Conservation (phyloP, 352 stramenopile genomes). For the Globisporangium yorkense region DNA sequence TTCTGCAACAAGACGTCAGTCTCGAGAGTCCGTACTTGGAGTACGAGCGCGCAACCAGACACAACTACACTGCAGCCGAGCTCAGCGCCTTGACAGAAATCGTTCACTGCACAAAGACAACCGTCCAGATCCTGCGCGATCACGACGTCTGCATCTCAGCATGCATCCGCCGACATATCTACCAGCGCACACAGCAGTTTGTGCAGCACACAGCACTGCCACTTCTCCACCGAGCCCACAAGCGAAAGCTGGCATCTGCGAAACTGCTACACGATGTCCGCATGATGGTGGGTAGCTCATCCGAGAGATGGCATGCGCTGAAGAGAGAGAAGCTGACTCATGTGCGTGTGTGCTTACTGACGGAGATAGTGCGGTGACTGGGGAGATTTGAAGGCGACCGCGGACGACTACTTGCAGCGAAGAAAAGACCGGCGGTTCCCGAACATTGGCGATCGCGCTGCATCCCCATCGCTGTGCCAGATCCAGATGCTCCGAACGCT, state of each 20-base stretch:
- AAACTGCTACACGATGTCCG: slow-evolving; percentile 69
- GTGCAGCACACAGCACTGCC: slow-evolving; percentile 67
- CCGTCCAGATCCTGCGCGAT: slow-evolving; percentile 35
- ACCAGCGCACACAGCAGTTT: slow-evolving; percentile 64
- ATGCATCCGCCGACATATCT: slow-evolving; percentile 49
- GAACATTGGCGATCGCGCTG: slow-evolving; percentile 21
- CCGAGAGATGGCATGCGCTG: neutral
- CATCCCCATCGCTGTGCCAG: slow-evolving; percentile 29
- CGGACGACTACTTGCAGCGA: slow-evolving; percentile 47
- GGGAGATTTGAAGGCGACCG: slow-evolving; percentile 28
- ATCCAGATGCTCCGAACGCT: slow-evolving; percentile 49
- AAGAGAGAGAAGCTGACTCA: neutral
- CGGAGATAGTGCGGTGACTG: slow-evolving; percentile 47
- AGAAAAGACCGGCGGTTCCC: slow-evolving; percentile 39
- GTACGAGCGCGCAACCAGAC: slow-evolving; percentile 66
- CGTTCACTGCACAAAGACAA: slow-evolving; percentile 64
- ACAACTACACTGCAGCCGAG: slow-evolving; percentile 70
- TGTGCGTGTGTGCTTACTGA: no score
- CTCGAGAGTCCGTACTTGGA: slow-evolving; percentile 35
- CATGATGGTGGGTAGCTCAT: slow-evolving; percentile 34
- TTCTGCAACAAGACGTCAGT: slow-evolving; percentile 18
- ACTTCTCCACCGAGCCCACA: slow-evolving; percentile 80
- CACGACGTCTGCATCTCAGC: slow-evolving; percentile 27
- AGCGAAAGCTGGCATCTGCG: slow-evolving; percentile 65
- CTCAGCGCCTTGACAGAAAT: slow-evolving; percentile 50